These are phyloP conservation scores for Phoenix roebelenii DNA, from an alignment of 176 grass and related monocot species.

Conservation along the genomic window DNA sequence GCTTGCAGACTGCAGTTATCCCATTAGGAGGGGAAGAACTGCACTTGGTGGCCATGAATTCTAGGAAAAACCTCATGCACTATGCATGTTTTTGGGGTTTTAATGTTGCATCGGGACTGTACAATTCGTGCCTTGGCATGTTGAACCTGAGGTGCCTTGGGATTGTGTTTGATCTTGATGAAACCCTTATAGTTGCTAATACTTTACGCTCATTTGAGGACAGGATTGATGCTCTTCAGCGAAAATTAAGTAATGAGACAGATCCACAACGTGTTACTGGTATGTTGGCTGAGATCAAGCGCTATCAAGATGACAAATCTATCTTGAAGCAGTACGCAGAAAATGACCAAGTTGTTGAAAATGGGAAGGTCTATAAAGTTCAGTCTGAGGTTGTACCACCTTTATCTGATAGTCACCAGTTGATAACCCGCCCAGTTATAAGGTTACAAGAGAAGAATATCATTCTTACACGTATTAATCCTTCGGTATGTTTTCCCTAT, in stretches of 20 bases:
- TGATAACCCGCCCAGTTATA: slow-evolving; percentile 87
- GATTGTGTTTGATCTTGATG: slow-evolving; percentile 97
- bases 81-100: slow-evolving; percentile 92
- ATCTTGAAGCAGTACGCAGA: slow-evolving; percentile 95
- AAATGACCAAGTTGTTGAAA: slow-evolving; percentile 73
- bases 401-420: slow-evolving; percentile 79
- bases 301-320: slow-evolving; percentile 87
- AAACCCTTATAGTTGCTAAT: slow-evolving; percentile 90
- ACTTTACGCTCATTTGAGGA: slow-evolving; percentile 87
- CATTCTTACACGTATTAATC: slow-evolving; percentile 92
- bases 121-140: slow-evolving; percentile 79
- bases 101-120: slow-evolving; percentile 60
- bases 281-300: slow-evolving; percentile 90
- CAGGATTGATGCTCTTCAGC: slow-evolving; percentile 80
- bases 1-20: slow-evolving; percentile 81
- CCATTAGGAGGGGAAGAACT: slow-evolving; percentile 70
- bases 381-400: slow-evolving; percentile 79
- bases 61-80: slow-evolving; percentile 41
- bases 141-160: slow-evolving; percentile 83
- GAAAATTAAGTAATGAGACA: slow-evolving; percentile 83
- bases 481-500: slow-evolving; percentile 43
- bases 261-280: slow-evolving; percentile 64
- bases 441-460: slow-evolving; percentile 87
- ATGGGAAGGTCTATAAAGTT: slow-evolving; percentile 85
- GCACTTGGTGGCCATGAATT: slow-evolving; percentile 94